phyloP scores from a whole-genome alignment of 2,329 filamentous ascomycete genomes.

The Alternaria ventricosa region DNA sequence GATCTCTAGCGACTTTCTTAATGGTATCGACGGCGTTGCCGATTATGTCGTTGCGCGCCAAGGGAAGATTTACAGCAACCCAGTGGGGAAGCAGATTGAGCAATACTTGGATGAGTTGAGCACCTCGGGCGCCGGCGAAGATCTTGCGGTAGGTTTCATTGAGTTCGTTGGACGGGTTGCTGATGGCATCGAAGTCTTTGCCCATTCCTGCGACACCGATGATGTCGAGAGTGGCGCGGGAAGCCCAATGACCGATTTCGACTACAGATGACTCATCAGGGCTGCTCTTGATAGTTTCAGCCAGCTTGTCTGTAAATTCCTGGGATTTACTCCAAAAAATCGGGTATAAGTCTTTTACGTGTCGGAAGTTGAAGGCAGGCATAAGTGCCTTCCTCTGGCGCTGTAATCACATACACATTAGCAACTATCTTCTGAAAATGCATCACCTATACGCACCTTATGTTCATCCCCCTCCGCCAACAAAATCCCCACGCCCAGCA shows the following conservation, averaged over 20 bases:
- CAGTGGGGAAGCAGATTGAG: constrained; percentile 67
- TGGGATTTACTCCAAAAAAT: constrained; percentile 58
- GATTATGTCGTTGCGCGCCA: constrained; percentile 67
- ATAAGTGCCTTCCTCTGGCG: constrained; percentile 57
- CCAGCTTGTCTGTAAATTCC: constrained; percentile 51
- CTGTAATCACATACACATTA: constrained; percentile 22
- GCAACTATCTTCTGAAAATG: not conserved
- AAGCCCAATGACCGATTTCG: constrained; percentile 55
- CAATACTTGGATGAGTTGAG: constrained; percentile 64
- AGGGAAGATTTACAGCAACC: constrained; percentile 68
- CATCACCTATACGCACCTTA: constrained; percentile 57
- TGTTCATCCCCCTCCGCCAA: constrained; percentile 92
- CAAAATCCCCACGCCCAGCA: constrained; percentile 75
- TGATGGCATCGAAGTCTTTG: constrained; percentile 61
- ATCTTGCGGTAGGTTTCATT: constrained; percentile 59
- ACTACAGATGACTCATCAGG: constrained; percentile 43
- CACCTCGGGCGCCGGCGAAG: constrained; percentile 57
- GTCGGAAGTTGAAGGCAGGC: constrained; percentile 59
- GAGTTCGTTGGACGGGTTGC: constrained; percentile 60
- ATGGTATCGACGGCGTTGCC: constrained; percentile 45
- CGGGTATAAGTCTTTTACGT: constrained; percentile 58
- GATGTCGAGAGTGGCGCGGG: constrained; percentile 63
- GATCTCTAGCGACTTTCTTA: constrained; percentile 68
- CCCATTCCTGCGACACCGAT: constrained; percentile 65
- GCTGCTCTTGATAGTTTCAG: constrained; percentile 30